These are phyloP conservation scores for Candida oleophila DNA, from an alignment of 805 yeast genomes.

Conservation along the genomic window DNA sequence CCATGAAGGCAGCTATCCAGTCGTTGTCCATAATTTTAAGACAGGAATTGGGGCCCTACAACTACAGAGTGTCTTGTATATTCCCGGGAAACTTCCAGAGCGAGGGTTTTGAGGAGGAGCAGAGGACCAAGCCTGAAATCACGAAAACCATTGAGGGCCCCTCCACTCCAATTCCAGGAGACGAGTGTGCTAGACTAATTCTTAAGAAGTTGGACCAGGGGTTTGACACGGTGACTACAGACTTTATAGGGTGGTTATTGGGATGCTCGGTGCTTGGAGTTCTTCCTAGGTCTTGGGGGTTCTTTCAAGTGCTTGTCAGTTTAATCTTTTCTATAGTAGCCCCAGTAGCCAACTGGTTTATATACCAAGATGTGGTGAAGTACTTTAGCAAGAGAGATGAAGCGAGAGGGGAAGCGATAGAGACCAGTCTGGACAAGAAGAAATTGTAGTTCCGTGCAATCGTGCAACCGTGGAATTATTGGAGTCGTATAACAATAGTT, in stretches of 20 bases:
- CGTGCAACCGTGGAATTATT: too few species aligned
- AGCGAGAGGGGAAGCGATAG: neutral
- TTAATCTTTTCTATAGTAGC: conserved; percentile 41
- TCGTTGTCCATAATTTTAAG: conserved; percentile 74
- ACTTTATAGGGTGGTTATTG: conserved; percentile 79
- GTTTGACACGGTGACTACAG: conserved; percentile 74
- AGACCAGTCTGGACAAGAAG: neutral
- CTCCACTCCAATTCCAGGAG: conserved; percentile 65
- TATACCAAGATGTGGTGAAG: conserved; percentile 50
- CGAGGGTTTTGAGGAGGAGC: conserved; percentile 84
- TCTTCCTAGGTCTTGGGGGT: conserved; percentile 61
- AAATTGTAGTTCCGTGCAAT: too few species aligned
- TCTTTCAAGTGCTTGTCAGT: conserved; percentile 41
- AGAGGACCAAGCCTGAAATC: conserved; percentile 79
- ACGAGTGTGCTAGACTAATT: conserved; percentile 62
- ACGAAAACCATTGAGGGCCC: conserved; percentile 85
- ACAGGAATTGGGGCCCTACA: conserved; percentile 73
- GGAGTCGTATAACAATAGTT: too few species aligned
- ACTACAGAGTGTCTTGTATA: conserved; percentile 68
- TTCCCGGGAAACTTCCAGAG: conserved; percentile 88
- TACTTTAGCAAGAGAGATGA: conserved; percentile 31
- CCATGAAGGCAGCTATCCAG: conserved; percentile 79
- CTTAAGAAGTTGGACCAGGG: conserved; percentile 60
- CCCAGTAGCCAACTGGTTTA: conserved; percentile 54
- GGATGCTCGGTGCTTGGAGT: conserved; percentile 66